Evolutionary conservation across 495 filamentous ascomycete species (phyloP).

Genomic region (Penicillium dipodomyicola): DNA sequence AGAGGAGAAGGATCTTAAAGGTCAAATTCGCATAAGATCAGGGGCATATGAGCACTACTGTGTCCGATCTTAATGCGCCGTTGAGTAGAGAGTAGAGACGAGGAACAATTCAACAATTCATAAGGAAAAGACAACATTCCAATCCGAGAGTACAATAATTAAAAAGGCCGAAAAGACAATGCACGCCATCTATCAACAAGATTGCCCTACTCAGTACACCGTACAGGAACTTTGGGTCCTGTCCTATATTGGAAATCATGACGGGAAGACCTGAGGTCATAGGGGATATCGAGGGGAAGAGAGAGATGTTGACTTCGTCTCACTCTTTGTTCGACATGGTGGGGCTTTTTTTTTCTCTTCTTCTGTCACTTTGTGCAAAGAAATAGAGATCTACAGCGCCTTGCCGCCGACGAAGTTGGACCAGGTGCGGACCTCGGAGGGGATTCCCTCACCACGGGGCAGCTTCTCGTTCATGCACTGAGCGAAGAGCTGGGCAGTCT

Average conservation of each 20-base stretch:
- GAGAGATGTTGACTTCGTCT: neutral
- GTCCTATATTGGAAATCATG: constrained; percentile 6
- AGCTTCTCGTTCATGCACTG: constrained; percentile 95
- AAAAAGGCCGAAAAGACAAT: constrained; percentile 17
- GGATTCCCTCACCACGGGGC: constrained; percentile 76
- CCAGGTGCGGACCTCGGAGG: constrained; percentile 88
- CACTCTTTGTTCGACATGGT: constrained; percentile 6
- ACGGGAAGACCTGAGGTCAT: constrained; percentile 8
- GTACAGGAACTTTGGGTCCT: constrained; percentile 12
- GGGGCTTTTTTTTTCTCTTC: constrained; percentile 23
- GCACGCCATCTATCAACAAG: constrained; percentile 39
- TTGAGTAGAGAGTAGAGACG: constrained; percentile 11
- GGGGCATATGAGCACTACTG: constrained; percentile 2
- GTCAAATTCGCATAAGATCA: neutral
- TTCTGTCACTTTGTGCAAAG: constrained; percentile 20
- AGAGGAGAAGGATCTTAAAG: too few relatives aligned
- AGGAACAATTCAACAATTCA: constrained; percentile 5
- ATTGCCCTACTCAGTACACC: constrained; percentile 30
- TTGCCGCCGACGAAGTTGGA: constrained; percentile 91
- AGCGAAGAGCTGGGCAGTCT: constrained; percentile 95
- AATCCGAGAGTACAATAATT: constrained; percentile 11
- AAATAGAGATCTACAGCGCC: constrained; percentile 62
- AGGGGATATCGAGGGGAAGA: constrained; percentile 7
- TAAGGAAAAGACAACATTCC: constrained; percentile 14
- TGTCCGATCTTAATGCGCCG: constrained; percentile 23